Conservation (phyloP, 225 moss, liverwort and hornwort species). For the Sphagnum tenellum region DNA sequence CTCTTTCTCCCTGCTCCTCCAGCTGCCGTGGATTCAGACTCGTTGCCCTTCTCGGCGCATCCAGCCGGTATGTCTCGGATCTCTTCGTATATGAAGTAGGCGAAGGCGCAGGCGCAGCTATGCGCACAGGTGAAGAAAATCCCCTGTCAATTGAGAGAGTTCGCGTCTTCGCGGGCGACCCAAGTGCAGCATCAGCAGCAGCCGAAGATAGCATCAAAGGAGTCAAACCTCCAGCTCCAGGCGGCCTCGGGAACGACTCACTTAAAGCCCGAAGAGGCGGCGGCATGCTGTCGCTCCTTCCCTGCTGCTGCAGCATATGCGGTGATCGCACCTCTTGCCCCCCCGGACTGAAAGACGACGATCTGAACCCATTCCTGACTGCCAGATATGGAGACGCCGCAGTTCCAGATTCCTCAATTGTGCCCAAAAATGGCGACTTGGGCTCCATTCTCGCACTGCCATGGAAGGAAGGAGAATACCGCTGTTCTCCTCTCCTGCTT, state of each 20-base stretch:
- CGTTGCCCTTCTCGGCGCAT: constrained; percentile 4
- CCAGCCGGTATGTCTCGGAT: constrained; percentile 13
- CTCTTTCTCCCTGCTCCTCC: not conserved
- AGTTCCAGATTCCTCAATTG: constrained; percentile 6
- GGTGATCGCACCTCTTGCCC: no score
- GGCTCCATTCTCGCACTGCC: no score
- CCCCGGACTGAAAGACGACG: no score
- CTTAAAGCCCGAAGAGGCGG: constrained; percentile 3
- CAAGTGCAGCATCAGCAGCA: constrained; percentile 10
- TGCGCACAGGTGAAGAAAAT: not conserved
- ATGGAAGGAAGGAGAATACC: not conserved
- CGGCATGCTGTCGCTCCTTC: no score
- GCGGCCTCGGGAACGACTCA: constrained; percentile 8
- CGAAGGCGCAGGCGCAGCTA: not conserved
- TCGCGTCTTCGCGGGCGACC: constrained; percentile 10
- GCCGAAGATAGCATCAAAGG: constrained; percentile 26
- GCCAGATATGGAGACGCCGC: no score
- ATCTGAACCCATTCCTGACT: no score
- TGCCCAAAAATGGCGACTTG: constrained; percentile 3
- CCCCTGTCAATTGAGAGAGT: constrained; percentile 1
- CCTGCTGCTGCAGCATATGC: no score
- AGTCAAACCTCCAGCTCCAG: constrained; percentile 4
- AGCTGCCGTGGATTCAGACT: not conserved
- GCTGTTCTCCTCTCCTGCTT: constrained; percentile 3
- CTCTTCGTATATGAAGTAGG: constrained; percentile 15